Conservation (phyloP, 2,329 filamentous ascomycete species). For the Nemania sp. region DNA sequence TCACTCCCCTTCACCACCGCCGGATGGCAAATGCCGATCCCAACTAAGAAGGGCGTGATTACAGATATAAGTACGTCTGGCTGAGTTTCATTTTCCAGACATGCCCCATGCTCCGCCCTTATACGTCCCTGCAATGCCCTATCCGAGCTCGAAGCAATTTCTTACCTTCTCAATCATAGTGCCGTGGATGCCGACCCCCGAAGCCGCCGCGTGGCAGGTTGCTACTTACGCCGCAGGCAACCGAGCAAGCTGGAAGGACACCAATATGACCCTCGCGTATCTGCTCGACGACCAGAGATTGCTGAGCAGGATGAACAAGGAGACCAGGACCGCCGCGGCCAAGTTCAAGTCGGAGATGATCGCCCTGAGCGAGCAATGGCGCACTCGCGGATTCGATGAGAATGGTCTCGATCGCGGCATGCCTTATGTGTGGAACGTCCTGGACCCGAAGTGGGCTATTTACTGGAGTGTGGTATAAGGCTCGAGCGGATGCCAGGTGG, state of each 20-base stretch:
- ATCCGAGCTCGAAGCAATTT: background rate
- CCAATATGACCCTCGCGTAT: constrained; percentile 45
- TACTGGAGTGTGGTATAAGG: constrained; percentile 27
- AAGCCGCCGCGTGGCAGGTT: constrained; percentile 44
- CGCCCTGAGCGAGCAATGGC: constrained; percentile 44
- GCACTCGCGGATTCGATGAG: constrained; percentile 45
- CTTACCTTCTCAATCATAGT: constrained; percentile 26
- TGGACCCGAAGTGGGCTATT: constrained; percentile 25
- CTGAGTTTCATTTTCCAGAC: background rate
- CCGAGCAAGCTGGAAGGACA: constrained; percentile 45
- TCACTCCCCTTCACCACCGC: constrained; percentile 50
- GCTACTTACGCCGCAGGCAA: constrained; percentile 46
- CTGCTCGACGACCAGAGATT: constrained; percentile 46
- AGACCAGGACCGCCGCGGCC: constrained; percentile 41
- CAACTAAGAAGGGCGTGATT: constrained; percentile 46
- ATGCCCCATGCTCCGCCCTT: background rate
- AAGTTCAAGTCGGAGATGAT: constrained; percentile 46
- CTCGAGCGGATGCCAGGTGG: no score
- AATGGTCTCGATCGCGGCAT: constrained; percentile 51
- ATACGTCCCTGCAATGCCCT: no score
- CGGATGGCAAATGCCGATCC: constrained; percentile 46
- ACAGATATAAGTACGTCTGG: constrained; percentile 28
- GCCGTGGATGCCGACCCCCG: constrained; percentile 43
- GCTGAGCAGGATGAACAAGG: constrained; percentile 41
- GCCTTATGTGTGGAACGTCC: constrained; percentile 49